Base-by-base conservation (phyloP, 495 filamentous ascomycete genomes). In the Aspergillus saccharolyticus region DNA sequence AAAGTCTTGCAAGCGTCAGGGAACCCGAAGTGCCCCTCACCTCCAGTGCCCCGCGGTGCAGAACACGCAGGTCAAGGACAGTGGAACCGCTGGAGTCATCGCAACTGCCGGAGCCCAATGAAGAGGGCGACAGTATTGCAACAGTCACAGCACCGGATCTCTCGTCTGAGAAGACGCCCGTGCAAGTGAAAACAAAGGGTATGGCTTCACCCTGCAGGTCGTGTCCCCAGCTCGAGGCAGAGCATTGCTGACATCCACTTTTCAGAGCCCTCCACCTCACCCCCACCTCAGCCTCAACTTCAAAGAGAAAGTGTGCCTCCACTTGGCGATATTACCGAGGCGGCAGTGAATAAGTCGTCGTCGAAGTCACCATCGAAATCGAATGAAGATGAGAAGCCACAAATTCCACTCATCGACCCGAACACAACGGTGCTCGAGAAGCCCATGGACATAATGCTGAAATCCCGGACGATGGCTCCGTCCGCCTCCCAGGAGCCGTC, bases 381-480 rank as follows among this genome's bases (percentile, higher is more conserved):
- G 46, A 44, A 58, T 4, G 76, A 77, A 48, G 72, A 70, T 22
- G 66, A 69, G 14, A 78, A 74, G 50, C 70, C 71, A 0, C 72
- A 77, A 49, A 75, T 86, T 33, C 83, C 85, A 67, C 85, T 86
- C 54, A 81, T 91, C 67, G 89, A 85, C 62, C 76, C 88, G 20
- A 82, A 88, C 72, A 80, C 87, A 60, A 88, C 88, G 3, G 77
- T 89, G 54, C 66, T 94, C 52, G 90, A 96, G 67, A 90, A 83
- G 70, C 92, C 91, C 9, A 92, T 96, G 89, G 91, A 97, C 66
- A 96, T 98, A 59, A 85, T 96, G 46, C 73, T 96, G 59, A 94
- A 95, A 72, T 90, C 90, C 25, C 86, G 93, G 52, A 84, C 84
- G 19, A 80, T 88, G 64, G 80, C 81, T 4, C 74, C 84, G 25